phyloP scores from a whole-genome alignment of 179 eudicot genomes.

The Heliamphora pulchella region DNA sequence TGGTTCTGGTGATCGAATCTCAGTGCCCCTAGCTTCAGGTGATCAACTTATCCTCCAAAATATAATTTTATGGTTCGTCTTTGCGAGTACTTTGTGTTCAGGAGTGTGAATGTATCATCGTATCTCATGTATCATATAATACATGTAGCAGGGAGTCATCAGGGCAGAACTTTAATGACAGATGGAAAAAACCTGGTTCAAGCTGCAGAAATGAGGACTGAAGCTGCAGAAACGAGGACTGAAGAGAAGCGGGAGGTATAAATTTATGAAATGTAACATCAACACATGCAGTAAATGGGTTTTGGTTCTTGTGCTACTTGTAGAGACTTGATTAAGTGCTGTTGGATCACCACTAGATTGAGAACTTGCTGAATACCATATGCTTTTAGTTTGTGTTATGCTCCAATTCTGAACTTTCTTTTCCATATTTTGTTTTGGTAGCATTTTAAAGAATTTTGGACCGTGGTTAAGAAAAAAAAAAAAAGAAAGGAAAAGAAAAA shows the following conservation, averaged over 20 bases:
- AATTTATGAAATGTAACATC: background rate
- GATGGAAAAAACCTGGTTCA: constrained; percentile 23
- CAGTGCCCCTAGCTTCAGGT: constrained; percentile 22
- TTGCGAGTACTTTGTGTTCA: background rate
- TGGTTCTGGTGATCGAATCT: constrained; percentile 23
- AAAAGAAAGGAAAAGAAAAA: too few relatives aligned
- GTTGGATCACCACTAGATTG: background rate
- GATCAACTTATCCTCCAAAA: background rate
- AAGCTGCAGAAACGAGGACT: too few relatives aligned
- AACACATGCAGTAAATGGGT: too few relatives aligned
- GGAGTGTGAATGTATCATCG: too few relatives aligned
- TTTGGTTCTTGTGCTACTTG: background rate
- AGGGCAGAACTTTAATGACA: constrained; percentile 20
- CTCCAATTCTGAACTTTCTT: background rate
- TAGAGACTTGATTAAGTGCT: constrained; percentile 4
- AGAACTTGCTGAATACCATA: background rate
- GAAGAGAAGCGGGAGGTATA: constrained; percentile 24
- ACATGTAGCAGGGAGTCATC: constrained; percentile 13
- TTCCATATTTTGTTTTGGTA: background rate
- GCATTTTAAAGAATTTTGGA: background rate
- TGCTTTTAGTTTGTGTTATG: background rate
- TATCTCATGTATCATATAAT: too few relatives aligned
- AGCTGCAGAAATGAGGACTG: constrained; percentile 19
- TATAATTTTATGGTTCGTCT: background rate
- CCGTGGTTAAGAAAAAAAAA: background rate